A percentile compares a stretch with the other conserved stretches of the same genome.
phyloP scores from a whole-genome alignment of 2,329 filamentous ascomycete species.

The Fusarium setosum region DNA sequence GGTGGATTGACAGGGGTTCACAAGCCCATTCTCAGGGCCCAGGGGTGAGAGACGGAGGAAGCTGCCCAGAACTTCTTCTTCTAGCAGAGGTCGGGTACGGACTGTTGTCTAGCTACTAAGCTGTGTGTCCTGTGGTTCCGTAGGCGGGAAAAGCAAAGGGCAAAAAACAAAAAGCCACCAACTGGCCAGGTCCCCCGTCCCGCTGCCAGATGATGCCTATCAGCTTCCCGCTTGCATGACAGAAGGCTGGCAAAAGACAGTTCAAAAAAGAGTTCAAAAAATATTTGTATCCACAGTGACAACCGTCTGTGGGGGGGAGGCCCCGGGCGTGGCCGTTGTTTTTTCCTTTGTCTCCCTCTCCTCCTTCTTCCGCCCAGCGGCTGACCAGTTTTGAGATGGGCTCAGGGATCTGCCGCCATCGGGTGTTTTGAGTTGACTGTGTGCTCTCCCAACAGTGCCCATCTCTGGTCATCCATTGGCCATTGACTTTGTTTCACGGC shows the following conservation, averaged over 20 bases:
- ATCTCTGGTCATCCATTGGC: neutral
- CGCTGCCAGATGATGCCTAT: neutral
- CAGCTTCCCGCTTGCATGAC: neutral
- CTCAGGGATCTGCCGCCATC: conserved; percentile 38
- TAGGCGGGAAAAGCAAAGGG: too few species aligned
- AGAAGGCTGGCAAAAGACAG: neutral
- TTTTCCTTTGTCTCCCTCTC: neutral
- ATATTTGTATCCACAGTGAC: neutral
- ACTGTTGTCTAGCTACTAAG: too few species aligned
- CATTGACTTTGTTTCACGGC: conserved; percentile 19
- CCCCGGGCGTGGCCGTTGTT: neutral
- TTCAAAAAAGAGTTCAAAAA: neutral
- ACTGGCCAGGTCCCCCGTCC: neutral
- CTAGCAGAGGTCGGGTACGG: too few species aligned
- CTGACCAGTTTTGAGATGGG: conserved; percentile 26
- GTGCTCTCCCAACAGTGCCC: conserved; percentile 15
- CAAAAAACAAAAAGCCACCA: neutral
- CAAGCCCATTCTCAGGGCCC: neutral
- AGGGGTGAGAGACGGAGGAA: conserved; percentile 1
- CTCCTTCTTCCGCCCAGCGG: neutral
- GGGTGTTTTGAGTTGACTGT: conserved; percentile 39
- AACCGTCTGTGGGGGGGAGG: conserved; percentile 10
- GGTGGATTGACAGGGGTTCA: conserved; percentile 57
- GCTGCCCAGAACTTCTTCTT: neutral
- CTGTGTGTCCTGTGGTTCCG: too few species aligned